Conservation (phyloP, 2,329 filamentous ascomycete genomes). For the Elsinoe batatas region DNA sequence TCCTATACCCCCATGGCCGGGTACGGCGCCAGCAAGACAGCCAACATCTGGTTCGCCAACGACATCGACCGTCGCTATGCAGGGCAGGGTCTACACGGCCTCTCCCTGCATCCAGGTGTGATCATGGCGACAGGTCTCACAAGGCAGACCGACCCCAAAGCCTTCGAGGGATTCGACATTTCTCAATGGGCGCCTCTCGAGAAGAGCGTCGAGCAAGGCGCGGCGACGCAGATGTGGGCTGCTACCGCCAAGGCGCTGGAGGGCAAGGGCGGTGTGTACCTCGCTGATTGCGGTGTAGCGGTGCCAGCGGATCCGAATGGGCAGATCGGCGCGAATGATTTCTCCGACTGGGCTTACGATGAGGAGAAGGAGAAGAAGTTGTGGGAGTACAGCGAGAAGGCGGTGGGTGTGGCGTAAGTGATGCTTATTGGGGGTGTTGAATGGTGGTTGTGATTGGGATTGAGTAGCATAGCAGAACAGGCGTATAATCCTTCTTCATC, state of each 20-base stretch:
- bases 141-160: slow-evolving; percentile 15
- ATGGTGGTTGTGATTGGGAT: background rate
- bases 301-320: slow-evolving; percentile 22
- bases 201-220: slow-evolving; percentile 34
- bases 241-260: slow-evolving; percentile 36
- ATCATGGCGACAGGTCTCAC: slow-evolving; percentile 23
- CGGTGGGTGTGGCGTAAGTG: slow-evolving; percentile 19
- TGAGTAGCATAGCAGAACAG: background rate
- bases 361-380: slow-evolving; percentile 31
- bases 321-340: slow-evolving; percentile 21
- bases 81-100: slow-evolving; percentile 34
- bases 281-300: slow-evolving; percentile 34
- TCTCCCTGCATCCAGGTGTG: slow-evolving; percentile 39
- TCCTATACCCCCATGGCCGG: slow-evolving; percentile 21
- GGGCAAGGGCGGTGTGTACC: slow-evolving; percentile 38
- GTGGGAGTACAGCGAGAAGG: slow-evolving; percentile 32
- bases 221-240: slow-evolving; percentile 40
- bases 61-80: slow-evolving; percentile 44
- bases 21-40: slow-evolving; percentile 44
- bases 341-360: slow-evolving; percentile 30
- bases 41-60: slow-evolving; percentile 44
- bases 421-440: background rate
- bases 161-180: background rate
- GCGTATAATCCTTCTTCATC: background rate
- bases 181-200: background rate